Base-by-base conservation (phyloP, 139 green algal species). In the Chlamydomonas eustigma region DNA sequence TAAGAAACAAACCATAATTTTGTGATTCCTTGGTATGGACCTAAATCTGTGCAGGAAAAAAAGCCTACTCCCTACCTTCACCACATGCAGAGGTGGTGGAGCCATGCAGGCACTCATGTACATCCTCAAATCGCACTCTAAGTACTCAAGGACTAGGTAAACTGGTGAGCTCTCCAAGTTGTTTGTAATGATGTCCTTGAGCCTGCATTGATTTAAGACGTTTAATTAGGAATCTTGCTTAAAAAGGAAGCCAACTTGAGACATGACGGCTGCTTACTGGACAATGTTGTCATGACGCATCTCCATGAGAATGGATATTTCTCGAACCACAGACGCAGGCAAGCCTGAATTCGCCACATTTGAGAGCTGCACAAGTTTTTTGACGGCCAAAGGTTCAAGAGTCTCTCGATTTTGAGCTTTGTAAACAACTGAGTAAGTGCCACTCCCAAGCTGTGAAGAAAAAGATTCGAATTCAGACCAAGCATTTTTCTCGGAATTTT, bases 301-400 rank as follows among this genome's bases (percentile, higher is more conserved):
- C 76, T 95, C 87, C 32, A 89, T 86, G 28, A 97, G 74, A 51
- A 93, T 73, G 22, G 85, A 84, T 25, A 97, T 93, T 80, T 97
- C 92, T 0, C 92, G 80, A 25, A 97, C 89, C 4, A 91, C 83
- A 0, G 82, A 87, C 37, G 76, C 80, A 1, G 89, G 85, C 6
- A 96, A 74, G 24, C 92, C 92, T n/a, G 94, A 81, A 3, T 90
- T 80, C 0, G 35, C 39, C 12, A 24, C 68, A 25, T 76, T 82
- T 6, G 75, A 28, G 25, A 88, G 83, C 31, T 81, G 73, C 1
- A 63, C 50, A 1, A 98, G 97, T 76, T 98, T 97, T 76, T 98
- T 98, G 25, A 98, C 79, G 1, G 95, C 94, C 18, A 97, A 84
- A 1, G 91, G 24, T 66, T 89, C 81, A 1, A 76, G 32, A 1